phyloP scores from a whole-genome alignment of 768 basidiomycete species.

The Asterophora parasitica region DNA sequence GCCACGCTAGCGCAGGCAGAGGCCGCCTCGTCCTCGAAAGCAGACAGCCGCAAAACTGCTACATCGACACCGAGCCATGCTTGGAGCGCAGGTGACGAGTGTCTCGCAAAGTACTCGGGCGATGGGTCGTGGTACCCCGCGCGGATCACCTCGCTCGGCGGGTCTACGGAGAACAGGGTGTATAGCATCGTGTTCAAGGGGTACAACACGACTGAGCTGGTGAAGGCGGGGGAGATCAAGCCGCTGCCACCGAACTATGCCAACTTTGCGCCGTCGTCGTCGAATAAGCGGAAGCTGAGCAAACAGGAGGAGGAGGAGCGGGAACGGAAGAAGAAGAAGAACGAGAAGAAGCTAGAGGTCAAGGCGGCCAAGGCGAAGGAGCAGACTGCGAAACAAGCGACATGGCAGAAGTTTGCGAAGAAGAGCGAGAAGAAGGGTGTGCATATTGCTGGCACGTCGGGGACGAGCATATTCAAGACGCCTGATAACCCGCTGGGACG shows the following conservation, averaged over 20 bases:
- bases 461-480: slow-evolving; percentile 92
- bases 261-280: slow-evolving; percentile 34
- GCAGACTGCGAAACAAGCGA: slow-evolving; percentile 75
- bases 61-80: slow-evolving; percentile 44
- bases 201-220: slow-evolving; percentile 87
- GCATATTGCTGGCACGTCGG: slow-evolving; percentile 81
- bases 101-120: slow-evolving; percentile 78
- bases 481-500: slow-evolving; percentile 86
- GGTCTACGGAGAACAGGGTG: slow-evolving; percentile 74
- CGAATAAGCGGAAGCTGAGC: slow-evolving; percentile 72
- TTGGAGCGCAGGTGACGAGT: slow-evolving; percentile 84
- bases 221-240: slow-evolving; percentile 70
- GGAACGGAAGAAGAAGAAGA: slow-evolving; percentile 90
- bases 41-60: slow-evolving; percentile 53
- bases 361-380: slow-evolving; percentile 86
- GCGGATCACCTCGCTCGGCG: slow-evolving; percentile 79
- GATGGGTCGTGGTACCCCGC: slow-evolving; percentile 89
- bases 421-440: slow-evolving; percentile 92
- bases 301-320: slow-evolving; percentile 83
- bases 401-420: slow-evolving; percentile 95
- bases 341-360: slow-evolving; percentile 86
- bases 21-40: slow-evolving; percentile 55
- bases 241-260: slow-evolving; percentile 56
- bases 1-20: slow-evolving; percentile 65
- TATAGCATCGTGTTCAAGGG: slow-evolving; percentile 90